These are phyloP conservation scores for Fusarium sp. DNA, from an alignment of 2,329 filamentous ascomycete species.

Conservation along the genomic window DNA sequence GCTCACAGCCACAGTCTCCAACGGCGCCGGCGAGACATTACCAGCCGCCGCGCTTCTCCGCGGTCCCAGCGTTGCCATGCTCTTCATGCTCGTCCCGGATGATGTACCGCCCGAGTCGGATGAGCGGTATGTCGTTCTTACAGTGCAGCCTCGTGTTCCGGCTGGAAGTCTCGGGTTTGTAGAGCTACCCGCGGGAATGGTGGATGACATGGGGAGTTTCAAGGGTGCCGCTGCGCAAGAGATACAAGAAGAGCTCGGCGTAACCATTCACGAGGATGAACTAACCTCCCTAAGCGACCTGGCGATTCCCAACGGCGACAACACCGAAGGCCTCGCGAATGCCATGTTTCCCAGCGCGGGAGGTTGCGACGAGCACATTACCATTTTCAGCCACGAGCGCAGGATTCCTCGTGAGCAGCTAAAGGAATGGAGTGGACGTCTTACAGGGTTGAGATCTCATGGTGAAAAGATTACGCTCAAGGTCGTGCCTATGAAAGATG, in stretches of 20 bases:
- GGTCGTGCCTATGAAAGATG: conserved; percentile 65
- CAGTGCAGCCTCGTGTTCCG: conserved; percentile 69
- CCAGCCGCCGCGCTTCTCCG: conserved; percentile 69
- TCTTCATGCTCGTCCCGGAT: conserved; percentile 67
- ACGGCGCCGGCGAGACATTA: conserved; percentile 60
- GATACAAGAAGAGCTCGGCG: conserved; percentile 70
- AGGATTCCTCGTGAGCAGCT: conserved; percentile 63
- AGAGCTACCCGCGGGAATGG: conserved; percentile 70
- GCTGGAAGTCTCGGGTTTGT: conserved; percentile 66
- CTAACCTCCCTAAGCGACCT: conserved; percentile 66
- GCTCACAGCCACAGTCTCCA: conserved; percentile 61
- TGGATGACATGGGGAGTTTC: conserved; percentile 66
- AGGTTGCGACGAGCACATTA: conserved; percentile 71
- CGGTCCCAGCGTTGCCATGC: conserved; percentile 71
- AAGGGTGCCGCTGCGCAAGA: conserved; percentile 69
- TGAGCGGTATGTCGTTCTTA: conserved; percentile 69
- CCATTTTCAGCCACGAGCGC: conserved; percentile 68
- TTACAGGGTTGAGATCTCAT: conserved; percentile 68
- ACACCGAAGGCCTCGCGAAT: conserved; percentile 51
- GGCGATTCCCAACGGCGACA: conserved; percentile 49
- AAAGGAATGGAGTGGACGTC: conserved; percentile 65
- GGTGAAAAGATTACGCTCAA: conserved; percentile 73
- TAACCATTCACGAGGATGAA: conserved; percentile 61
- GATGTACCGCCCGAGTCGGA: conserved; percentile 53
- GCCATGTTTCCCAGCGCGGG: conserved; percentile 70